phyloP scores from a whole-genome alignment of 2,329 filamentous ascomycete genomes.

The Aspergillus oerlinghausenensis region DNA sequence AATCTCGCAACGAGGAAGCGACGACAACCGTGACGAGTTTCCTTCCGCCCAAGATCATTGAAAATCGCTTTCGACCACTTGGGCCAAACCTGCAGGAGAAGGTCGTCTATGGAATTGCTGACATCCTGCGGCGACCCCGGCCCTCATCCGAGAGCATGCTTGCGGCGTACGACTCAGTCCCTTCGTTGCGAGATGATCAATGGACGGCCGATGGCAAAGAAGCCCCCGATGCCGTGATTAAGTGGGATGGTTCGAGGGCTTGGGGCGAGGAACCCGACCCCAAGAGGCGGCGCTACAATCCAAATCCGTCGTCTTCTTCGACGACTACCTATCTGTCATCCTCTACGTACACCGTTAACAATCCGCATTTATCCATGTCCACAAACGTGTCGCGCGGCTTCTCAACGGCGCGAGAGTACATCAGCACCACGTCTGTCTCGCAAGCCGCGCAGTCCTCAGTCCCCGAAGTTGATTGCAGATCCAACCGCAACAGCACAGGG shows the following conservation, averaged over 20 bases:
- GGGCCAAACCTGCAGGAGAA: conserved; percentile 66
- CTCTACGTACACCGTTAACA: conserved; percentile 60
- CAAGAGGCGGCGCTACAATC: conserved; percentile 27
- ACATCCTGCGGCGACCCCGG: conserved; percentile 62
- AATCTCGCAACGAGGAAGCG: conserved; percentile 54
- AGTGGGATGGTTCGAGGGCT: conserved; percentile 34
- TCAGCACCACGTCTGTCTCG: conserved; percentile 28
- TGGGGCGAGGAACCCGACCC: conserved; percentile 19
- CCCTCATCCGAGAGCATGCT: conserved; percentile 55
- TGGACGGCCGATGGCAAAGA: conserved; percentile 63
- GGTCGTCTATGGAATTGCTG: conserved; percentile 62
- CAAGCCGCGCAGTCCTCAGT: conserved; percentile 7
- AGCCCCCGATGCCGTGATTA: conserved; percentile 27
- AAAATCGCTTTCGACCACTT: conserved; percentile 51
- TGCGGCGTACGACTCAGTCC: conserved; percentile 34
- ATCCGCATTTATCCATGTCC: conserved; percentile 36
- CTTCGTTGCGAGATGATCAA: conserved; percentile 59
- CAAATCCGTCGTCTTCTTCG: conserved; percentile 8
- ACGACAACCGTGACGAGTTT: conserved; percentile 66
- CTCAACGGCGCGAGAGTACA: conserved; percentile 57
- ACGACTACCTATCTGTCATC: conserved; percentile 30
- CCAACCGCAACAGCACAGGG: conserved; percentile 23
- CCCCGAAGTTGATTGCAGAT: conserved; percentile 26
- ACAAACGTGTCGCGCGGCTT: conserved; percentile 52
- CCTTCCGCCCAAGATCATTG: conserved; percentile 54